Base-by-base conservation (phyloP, 805 yeast genomes). In the Starmerella ratchasimensis region DNA sequence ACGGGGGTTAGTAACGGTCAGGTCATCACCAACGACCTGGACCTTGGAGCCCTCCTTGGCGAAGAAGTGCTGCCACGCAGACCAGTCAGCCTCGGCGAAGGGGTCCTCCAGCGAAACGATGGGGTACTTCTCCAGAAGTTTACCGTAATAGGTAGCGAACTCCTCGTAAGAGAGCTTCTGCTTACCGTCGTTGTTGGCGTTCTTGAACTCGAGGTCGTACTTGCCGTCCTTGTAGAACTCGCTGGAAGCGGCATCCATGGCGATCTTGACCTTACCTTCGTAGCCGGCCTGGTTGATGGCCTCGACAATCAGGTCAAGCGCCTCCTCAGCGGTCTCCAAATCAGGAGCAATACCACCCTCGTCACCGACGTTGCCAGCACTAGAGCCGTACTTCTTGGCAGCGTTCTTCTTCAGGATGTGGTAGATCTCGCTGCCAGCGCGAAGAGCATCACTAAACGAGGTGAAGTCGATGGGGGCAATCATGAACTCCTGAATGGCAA, bases 321-420 rank as follows among this genome's bases (percentile, higher is more conserved):
- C 98, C 76, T 88, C 97, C 67, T 75, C 81, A 62, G 98, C 88
- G 56, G 95, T 74, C 53, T 79, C 73, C 54, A 90, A 77, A 67
- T 84, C 82, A 67, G 98, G 98, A 58, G 98, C 98, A 72, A 88
- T 95, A 77, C 98, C 98, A 80, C 98, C 98, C 75, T 88, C 98
- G 68, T 88, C 98, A 76, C 98, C 98, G 63, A 88, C 98, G 72
- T 88, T 88, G 70, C 95, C 97, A 59, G 98, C 98, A 48, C 93
- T 78, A 61, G 82, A 79, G 63, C 98, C 98, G 79, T 88, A 90
- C 65, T 69, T 72, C 77, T 82, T 78, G 76, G 82, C 81, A 65
- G 97, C 79, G 58, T 80, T 69, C 51, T 86, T 67, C 74, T 90
- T 90, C 67, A 88, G 76, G 69, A 73, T 71, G 77, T 88, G 97